Evolutionary conservation across 2,329 filamentous ascomycete species (phyloP).

Genomic region (Cytospora schulzeri): DNA sequence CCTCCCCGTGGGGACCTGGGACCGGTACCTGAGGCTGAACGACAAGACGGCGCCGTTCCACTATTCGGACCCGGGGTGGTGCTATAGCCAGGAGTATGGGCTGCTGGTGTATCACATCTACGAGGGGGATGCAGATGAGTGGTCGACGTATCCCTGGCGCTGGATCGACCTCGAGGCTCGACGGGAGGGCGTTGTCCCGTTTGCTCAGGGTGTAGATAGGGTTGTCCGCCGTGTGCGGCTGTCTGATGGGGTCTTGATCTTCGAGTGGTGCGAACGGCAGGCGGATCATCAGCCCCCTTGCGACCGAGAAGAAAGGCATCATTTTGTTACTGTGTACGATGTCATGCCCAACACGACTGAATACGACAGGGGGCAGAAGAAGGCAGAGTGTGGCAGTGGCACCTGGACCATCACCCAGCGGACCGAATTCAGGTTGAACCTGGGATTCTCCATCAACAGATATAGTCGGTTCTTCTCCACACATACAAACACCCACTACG

Average conservation of each 20-base stretch:
- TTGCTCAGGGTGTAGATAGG: slow-evolving; percentile 48
- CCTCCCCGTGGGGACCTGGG: slow-evolving; percentile 44
- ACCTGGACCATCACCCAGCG: slow-evolving; percentile 52
- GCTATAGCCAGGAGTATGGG: slow-evolving; percentile 53
- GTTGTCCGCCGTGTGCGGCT: slow-evolving; percentile 58
- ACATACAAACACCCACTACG: slow-evolving; percentile 62
- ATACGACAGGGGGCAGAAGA: background rate
- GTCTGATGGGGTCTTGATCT: slow-evolving; percentile 54
- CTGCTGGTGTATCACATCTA: slow-evolving; percentile 52
- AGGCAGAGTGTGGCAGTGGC: background rate
- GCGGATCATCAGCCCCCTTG: slow-evolving; percentile 48
- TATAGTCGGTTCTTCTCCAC: slow-evolving; percentile 64
- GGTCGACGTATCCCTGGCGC: slow-evolving; percentile 38
- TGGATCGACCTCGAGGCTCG: slow-evolving; percentile 54
- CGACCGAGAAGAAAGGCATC: slow-evolving; percentile 53
- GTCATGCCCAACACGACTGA: slow-evolving; percentile 35
- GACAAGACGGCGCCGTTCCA: slow-evolving; percentile 46
- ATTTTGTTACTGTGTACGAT: slow-evolving; percentile 63
- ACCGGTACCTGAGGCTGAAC: slow-evolving; percentile 46
- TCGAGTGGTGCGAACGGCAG: slow-evolving; percentile 64
- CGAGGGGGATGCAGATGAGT: slow-evolving; percentile 15
- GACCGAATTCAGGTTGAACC: slow-evolving; percentile 62
- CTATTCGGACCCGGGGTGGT: slow-evolving; percentile 55
- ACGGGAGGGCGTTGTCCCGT: slow-evolving; percentile 49
- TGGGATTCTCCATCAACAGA: slow-evolving; percentile 56